Percentiles rank a stretch among this genome's conserved stretches.
These are phyloP conservation scores for Vanrija pseudolonga DNA, from an alignment of 1,284 basidiomycete genomes.

Conservation along the genomic window DNA sequence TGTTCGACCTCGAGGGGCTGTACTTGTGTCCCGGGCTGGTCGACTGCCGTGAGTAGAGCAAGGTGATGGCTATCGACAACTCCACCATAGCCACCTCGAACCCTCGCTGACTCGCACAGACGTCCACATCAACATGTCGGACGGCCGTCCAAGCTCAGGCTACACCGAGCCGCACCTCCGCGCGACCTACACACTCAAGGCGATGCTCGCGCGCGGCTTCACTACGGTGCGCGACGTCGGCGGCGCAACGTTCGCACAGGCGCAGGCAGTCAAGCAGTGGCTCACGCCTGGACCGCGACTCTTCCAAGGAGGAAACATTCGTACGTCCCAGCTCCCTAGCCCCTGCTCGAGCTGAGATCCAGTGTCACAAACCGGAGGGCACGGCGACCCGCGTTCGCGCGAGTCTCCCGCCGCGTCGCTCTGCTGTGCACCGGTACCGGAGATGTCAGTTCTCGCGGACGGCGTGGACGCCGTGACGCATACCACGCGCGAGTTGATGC, in stretches of 20 bases:
- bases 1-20: constrained; percentile 14
- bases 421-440: neutral
- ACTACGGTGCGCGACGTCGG: constrained; percentile 53
- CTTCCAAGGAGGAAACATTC: constrained; percentile 16
- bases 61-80: too few relatives aligned
- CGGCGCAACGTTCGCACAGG: constrained; percentile 18
- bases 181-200: constrained; percentile 45
- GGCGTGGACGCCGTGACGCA: constrained; percentile 4
- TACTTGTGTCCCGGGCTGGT: constrained; percentile 22
- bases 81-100: too few relatives aligned
- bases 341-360: neutral
- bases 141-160: constrained; percentile 9
- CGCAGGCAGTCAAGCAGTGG: constrained; percentile 19
- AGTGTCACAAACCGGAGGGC: constrained; percentile 17
- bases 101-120: constrained; percentile 9
- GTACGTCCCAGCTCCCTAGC: too few relatives aligned
- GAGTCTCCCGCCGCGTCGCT: neutral
- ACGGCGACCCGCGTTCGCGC: constrained; percentile 11
- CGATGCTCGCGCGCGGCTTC: constrained; percentile 54
- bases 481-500: constrained; percentile 10
- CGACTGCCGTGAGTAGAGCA: constrained; percentile 21
- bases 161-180: constrained; percentile 17
- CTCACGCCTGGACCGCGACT: constrained; percentile 19
- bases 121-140: constrained; percentile 23
- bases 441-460: constrained; percentile 1